A percentile compares a stretch with the other conserved stretches of the same genome.
Evolutionary conservation across 345 rosid species (phyloP).

Genomic region (Hypericum androsaemum): DNA sequence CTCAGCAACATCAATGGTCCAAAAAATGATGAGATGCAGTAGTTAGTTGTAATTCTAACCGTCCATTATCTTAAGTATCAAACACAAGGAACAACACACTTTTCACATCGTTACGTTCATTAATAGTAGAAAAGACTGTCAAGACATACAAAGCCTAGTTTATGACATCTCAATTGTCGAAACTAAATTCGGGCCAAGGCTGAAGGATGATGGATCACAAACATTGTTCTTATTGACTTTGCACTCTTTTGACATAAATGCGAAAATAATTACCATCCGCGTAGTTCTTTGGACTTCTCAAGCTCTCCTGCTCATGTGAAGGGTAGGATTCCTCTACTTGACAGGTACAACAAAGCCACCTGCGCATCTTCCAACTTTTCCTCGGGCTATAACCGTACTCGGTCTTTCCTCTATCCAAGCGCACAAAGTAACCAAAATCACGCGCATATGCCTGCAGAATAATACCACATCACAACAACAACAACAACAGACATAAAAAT

Average conservation of each 20-base stretch:
- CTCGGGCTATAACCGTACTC: conserved; percentile 40
- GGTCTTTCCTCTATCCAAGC: conserved; percentile 39
- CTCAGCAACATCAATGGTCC: too few relatives aligned
- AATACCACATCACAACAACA: background rate
- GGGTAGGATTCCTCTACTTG: conserved; percentile 69
- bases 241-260: background rate
- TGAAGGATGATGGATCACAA: too few relatives aligned
- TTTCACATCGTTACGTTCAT: too few relatives aligned
- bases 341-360: conserved; percentile 92
- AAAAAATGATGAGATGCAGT: too few relatives aligned
- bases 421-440: conserved; percentile 42
- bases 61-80: too few relatives aligned
- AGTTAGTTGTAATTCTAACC: too few relatives aligned
- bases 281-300: conserved; percentile 41
- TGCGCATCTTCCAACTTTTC: conserved; percentile 77
- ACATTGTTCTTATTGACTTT: too few relatives aligned
- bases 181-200: too few relatives aligned
- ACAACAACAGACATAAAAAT: background rate
- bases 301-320: conserved; percentile 42
- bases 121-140: too few relatives aligned
- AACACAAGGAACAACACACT: too few relatives aligned
- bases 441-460: conserved; percentile 50
- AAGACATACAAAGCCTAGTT: too few relatives aligned
- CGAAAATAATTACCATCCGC: conserved; percentile 44
- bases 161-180: too few relatives aligned